Base-by-base conservation (phyloP, 2,329 filamentous ascomycete species). In the Trichoderma sp. region DNA sequence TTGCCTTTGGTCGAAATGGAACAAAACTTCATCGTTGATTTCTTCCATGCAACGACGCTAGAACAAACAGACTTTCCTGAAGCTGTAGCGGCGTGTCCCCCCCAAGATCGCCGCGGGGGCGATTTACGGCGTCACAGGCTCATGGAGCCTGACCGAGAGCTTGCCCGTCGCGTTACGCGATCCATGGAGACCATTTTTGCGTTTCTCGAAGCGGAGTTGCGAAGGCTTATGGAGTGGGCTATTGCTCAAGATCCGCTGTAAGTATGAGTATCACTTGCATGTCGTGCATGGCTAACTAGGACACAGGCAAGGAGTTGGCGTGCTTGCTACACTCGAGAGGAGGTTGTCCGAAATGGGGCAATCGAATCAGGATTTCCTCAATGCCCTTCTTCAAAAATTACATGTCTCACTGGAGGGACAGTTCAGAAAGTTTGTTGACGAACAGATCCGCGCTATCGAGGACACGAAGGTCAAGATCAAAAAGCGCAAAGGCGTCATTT, bases 381-480 rank as follows among this genome's bases (percentile, higher is more conserved):
- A 93, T 64, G 90, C 88, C 63, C 84, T 92, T 2, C 83, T 98
- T 3, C 91, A 96, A 74, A 94, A 93, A 76, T 83, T 97, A 11
- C 92, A 96, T 73, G 87, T 89, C 68, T 88, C 87, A 53, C 84
- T 98, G 21, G 88, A 91, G 73, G 86, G 87, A 2, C 87, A 92
- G 3, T 97, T 97, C 82, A 89, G 87, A 71, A 93, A 92, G 72
- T 97, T 98, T 75, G 89, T 98, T 10, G 95, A 98, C 73, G 93
- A 97, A 72, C 96, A 99, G 78, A 92, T 98, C 70, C 92, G 93
- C 31, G 94, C 94, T 5, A 97, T 98, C 72, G 96, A 98, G 81
- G 96, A 98, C 71, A 98, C 94, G 49, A 98, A 98, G 81, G 95
- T 99, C 79, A 97, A 97, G 84, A 94, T 97, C 81, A 97, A 97